Evolutionary conservation across 1,139 yeast genomes (phyloP), one percentile per base, ranked within the genome.

Genomic region (Nakaseomyces uthaithaninus): DNA sequence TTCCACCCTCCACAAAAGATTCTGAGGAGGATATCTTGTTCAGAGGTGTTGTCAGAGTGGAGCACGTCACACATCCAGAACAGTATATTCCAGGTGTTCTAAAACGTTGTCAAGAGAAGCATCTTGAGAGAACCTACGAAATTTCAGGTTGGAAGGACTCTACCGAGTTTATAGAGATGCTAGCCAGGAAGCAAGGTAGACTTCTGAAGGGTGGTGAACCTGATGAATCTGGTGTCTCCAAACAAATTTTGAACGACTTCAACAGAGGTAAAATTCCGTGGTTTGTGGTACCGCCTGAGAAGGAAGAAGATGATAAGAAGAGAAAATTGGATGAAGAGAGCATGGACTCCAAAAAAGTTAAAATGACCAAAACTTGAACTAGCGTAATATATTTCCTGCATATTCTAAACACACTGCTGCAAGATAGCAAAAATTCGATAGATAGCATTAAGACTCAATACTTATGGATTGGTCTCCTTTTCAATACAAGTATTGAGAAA

Each of bases 211-310:
- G 98, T 45, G 98, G 97, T 51, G 98, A 91, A 65, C 95, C 97
- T 1, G 97, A 91, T 64, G 96, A 89, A 65, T 72, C 80, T 50
- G 94, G 95, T 53, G 89, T 91, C 43, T 80, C 98, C 39, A 91
- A 87, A 62, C 81, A 82, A 59, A 80, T 91, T 25, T 73, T 91
- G 59, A 87, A 85, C 55, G 98, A 91, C 62, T 91, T 91, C 69
- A 91, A 86, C 66, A 76, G 98, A 64, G 98, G 98, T 46, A 86
- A 87, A 59, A 87, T 91, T 43, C 98, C 98, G 18, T 91, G 98
- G 98, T 91, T 91, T 61, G 86, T 86, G 25, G 78, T 93, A 26
- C 97, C 98, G 36, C 97, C 97, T 28, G 73, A 77, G 56, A 57
- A 52, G 41, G 55, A 45, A 12, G 84, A 76, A 53, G 77, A 71